Percentiles rank a stretch among this genome's conserved stretches.
Evolutionary conservation across 768 basidiomycete species (phyloP).

Genomic region (Boletus vermiculosoides): DNA sequence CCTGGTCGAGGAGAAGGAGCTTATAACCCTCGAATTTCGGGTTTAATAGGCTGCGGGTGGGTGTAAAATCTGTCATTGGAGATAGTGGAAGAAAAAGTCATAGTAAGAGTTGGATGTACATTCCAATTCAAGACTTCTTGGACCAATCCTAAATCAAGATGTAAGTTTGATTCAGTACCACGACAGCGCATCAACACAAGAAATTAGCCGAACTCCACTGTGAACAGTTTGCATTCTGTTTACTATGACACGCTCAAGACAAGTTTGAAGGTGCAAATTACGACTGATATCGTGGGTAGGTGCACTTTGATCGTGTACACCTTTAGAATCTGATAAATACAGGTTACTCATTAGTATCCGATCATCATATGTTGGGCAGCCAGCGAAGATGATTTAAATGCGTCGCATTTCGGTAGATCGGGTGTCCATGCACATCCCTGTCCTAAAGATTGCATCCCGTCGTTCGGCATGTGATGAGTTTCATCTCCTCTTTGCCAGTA

Average conservation of each 20-base stretch:
- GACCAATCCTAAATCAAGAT: neutral
- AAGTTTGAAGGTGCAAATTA: neutral
- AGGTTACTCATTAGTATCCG: neutral
- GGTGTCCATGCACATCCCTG: neutral
- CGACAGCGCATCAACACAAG: neutral
- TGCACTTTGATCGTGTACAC: neutral
- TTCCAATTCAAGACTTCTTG: neutral
- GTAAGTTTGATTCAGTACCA: neutral
- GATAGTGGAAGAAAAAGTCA: slow-evolving; percentile 1
- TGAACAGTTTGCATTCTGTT: neutral
- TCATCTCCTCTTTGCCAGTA: neutral
- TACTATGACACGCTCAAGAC: neutral
- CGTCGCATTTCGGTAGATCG: neutral
- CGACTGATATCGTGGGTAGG: neutral
- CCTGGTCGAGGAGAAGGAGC: slow-evolving; percentile 59
- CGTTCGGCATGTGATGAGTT: neutral
- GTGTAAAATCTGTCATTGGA: slow-evolving; percentile 40
- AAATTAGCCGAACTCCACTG: neutral
- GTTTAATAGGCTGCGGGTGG: slow-evolving; percentile 60
- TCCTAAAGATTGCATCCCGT: neutral
- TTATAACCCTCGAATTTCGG: slow-evolving; percentile 87
- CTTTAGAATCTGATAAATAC: neutral
- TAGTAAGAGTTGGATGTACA: neutral
- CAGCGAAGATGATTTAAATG: neutral
- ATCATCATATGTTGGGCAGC: neutral